Base-by-base conservation (phyloP, 371 early-diverging fungal species). In the Batkoa obscura region DNA sequence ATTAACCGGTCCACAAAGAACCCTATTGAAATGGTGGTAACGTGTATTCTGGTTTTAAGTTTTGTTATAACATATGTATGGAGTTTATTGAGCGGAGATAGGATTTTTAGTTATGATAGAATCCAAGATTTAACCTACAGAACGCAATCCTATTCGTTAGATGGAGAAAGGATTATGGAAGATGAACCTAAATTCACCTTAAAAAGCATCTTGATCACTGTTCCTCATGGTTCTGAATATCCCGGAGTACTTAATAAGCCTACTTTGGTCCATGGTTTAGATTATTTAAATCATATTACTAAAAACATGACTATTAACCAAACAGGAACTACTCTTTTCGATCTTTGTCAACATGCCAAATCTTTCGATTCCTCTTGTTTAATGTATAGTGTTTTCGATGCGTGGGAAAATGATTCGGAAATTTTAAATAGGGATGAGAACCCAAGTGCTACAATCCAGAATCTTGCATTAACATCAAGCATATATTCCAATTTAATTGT, bases 11-110 rank as follows among this genome's bases (percentile, higher is more conserved):
- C 53, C 15, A 12, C 53, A 9, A 15, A 35, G 38, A 53, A 41
- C 38, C 53, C 53, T n/a, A 53, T 53, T 13, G 53, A 53, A 38
- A 35, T 53, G 39, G 39, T 53, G 5, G 35, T 39, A 12, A 39
- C 53, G 5, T 3, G 39, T 15, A 53, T 53, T 15, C 13, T 53
- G 30, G 35, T 5, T 17, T 38, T 53, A n/a, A 15, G 9, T 13
- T 15, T 53, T 41, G 53, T 53, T 6, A 17, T 39, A 17, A 53
- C 38, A 15, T 32, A 32, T 13, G 10, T 53, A 34, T 37, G 35
- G 15, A 53, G 15, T 30, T 39, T 38, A 8, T 39, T 53, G 17
- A 10, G 39, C 42, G 9, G 9, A 17, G 12, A 53, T n/a, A 38
- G 8, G n/a, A 3, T 53, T 2, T 53, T 53, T 23, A 15, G 23